Evolutionary conservation across 108 stramenopile genomes (phyloP).

Genomic region (Nitzschia sp.): DNA sequence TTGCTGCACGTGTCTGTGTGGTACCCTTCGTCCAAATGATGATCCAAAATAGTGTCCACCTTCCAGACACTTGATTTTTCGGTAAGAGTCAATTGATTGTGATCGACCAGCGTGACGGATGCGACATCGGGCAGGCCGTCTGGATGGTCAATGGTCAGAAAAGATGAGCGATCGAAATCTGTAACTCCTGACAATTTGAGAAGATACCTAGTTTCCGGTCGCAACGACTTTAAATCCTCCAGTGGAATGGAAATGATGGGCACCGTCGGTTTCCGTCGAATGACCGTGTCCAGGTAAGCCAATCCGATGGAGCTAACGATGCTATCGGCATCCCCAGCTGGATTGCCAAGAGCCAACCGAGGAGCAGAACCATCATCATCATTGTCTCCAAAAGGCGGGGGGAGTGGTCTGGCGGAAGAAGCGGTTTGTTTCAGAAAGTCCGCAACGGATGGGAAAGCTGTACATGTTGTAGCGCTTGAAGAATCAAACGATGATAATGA

Average conservation of each 20-base stretch:
- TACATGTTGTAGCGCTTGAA: too few species aligned
- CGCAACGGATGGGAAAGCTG: background rate
- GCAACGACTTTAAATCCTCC: conserved; percentile 40
- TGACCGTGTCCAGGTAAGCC: conserved; percentile 60
- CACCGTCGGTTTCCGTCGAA: conserved; percentile 12
- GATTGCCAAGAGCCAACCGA: conserved; percentile 74
- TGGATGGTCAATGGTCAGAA: conserved; percentile 46
- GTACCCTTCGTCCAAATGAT: conserved; percentile 66
- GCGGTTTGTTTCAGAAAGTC: conserved; percentile 1
- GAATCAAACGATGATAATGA: too few species aligned
- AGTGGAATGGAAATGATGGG: conserved; percentile 47
- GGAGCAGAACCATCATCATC: background rate
- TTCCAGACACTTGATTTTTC: conserved; percentile 23
- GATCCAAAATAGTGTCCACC: conserved; percentile 76
- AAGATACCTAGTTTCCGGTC: conserved; percentile 67
- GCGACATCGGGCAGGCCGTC: background rate
- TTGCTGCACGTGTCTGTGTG: conserved; percentile 53
- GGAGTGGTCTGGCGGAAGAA: background rate
- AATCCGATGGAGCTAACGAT: conserved; percentile 69
- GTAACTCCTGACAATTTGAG: conserved; percentile 25
- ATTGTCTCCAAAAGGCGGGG: background rate
- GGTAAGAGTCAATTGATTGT: conserved; percentile 43
- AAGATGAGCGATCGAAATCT: conserved; percentile 21
- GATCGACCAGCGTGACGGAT: conserved; percentile 69
- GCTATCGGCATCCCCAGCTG: conserved; percentile 87